A percentile compares a stretch with the other conserved stretches of the same genome.
Conservation (phyloP, 805 yeast genomes). For the Metschnikowia corniflorae region DNA sequence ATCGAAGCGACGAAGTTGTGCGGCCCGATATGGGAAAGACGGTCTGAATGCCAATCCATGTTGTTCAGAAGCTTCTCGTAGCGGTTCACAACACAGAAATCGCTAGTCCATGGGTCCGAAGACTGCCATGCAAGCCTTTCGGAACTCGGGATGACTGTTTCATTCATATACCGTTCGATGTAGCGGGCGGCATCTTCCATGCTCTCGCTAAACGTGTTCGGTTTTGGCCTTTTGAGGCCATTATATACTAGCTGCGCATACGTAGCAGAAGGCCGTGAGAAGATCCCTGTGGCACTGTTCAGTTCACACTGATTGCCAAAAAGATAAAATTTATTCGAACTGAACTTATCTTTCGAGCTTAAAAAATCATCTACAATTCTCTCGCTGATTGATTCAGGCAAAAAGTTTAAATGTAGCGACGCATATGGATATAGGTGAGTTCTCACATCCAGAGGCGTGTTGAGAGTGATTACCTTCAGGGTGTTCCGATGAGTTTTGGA, state of each 20-base stretch:
- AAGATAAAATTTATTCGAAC: conserved; percentile 48
- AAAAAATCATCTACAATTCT: conserved; percentile 40
- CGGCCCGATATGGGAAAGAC: conserved; percentile 70
- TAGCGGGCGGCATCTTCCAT: conserved; percentile 37
- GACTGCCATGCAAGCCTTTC: conserved; percentile 36
- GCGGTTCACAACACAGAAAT: conserved; percentile 53
- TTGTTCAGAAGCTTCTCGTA: conserved; percentile 49
- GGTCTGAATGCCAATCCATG: conserved; percentile 76
- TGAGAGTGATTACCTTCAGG: conserved; percentile 35
- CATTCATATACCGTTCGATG: conserved; percentile 38
- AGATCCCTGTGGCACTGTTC: conserved; percentile 44
- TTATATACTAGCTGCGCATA: conserved; percentile 34
- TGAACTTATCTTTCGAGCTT: conserved; percentile 39
- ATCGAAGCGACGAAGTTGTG: conserved; percentile 63
- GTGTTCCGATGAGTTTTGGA: conserved; percentile 1
- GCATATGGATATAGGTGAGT: conserved; percentile 45
- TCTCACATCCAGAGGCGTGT: conserved; percentile 51
- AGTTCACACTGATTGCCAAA: conserved; percentile 62
- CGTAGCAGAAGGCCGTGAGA: conserved; percentile 17
- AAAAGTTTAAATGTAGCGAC: conserved; percentile 46
- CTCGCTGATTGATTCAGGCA: conserved; percentile 50
- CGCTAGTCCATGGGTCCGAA: conserved; percentile 46
- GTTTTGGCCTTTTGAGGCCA: conserved; percentile 32
- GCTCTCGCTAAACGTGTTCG: conserved; percentile 34
- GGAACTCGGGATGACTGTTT: conserved; percentile 31